These are phyloP conservation scores for Ogataea salicorniae DNA, from an alignment of 805 yeast genomes.

Conservation along the genomic window DNA sequence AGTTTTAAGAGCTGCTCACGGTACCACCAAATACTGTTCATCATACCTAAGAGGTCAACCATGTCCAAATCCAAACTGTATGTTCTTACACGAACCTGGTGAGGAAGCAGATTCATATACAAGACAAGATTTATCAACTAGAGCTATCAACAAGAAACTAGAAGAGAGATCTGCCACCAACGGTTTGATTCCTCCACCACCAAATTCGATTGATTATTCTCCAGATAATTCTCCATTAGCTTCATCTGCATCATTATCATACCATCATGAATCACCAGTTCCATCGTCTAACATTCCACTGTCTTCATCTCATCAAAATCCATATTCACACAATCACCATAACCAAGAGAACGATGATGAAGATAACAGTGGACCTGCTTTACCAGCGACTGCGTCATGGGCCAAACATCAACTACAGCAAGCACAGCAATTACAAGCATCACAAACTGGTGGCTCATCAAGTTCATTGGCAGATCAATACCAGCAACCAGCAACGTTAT, in stretches of 20 bases:
- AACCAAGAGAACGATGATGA: slow-evolving; percentile 5
- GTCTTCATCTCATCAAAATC: slow-evolving; percentile 1
- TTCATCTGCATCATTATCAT: slow-evolving; percentile 3
- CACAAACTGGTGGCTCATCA: slow-evolving; percentile 17
- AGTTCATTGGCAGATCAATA: slow-evolving; percentile 4
- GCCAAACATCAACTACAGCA: slow-evolving; percentile 27
- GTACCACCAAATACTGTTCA: slow-evolving; percentile 98
- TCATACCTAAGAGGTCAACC: slow-evolving; percentile 90
- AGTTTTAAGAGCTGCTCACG: slow-evolving; percentile 89
- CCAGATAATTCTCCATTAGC: slow-evolving; percentile 16
- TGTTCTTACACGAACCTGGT: slow-evolving; percentile 98
- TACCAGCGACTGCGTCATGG: slow-evolving; percentile 76
- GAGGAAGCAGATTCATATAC: slow-evolving; percentile 98
- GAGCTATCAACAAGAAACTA: slow-evolving; percentile 56
- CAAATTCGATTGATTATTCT: slow-evolving; percentile 15
- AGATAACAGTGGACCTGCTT: slow-evolving; percentile 24
- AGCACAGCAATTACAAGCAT: slow-evolving; percentile 29
- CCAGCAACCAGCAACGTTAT: slow-evolving; percentile 6
- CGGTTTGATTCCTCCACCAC: slow-evolving; percentile 29
- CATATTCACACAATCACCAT: slow-evolving; percentile 2
- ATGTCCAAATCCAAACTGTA: slow-evolving; percentile 97
- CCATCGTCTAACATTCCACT: background rate
- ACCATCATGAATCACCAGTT: background rate
- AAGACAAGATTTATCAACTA: slow-evolving; percentile 79
- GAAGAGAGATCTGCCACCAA: slow-evolving; percentile 32